Conservation (phyloP, 2,329 filamentous ascomycete species). For the Apiospora aurea region DNA sequence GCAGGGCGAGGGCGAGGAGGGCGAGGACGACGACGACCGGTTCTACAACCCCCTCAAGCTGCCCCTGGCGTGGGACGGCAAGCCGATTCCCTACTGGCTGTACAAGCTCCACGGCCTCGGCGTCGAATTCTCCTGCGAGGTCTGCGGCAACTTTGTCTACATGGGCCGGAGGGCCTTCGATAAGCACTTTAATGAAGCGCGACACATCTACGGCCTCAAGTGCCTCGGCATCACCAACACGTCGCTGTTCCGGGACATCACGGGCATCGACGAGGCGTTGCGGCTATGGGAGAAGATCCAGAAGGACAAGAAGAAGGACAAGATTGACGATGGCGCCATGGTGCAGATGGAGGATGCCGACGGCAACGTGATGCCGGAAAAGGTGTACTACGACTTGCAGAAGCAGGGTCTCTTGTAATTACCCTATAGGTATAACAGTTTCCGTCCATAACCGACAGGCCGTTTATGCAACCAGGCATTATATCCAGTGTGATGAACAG, state of each 20-base stretch:
- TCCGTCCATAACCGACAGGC: too few relatives aligned
- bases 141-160: slow-evolving; percentile 99
- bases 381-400: slow-evolving; percentile 94
- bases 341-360: slow-evolving; percentile 99
- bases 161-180: slow-evolving; percentile 96
- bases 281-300: slow-evolving; percentile 94
- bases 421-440: too few relatives aligned
- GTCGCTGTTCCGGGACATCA: slow-evolving; percentile 92
- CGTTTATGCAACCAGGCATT: too few relatives aligned
- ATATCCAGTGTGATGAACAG: too few relatives aligned
- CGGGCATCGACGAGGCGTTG: slow-evolving; percentile 86
- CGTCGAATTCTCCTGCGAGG: slow-evolving; percentile 93
- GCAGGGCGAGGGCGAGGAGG: slow-evolving; percentile 71
- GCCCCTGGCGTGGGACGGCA: slow-evolving; percentile 96
- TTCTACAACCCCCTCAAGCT: slow-evolving; percentile 98
- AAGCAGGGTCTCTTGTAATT: slow-evolving; percentile 83
- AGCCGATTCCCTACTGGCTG: slow-evolving; percentile 98
- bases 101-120: slow-evolving; percentile 96
- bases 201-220: slow-evolving; percentile 92
- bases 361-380: slow-evolving; percentile 98
- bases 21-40: slow-evolving; percentile 81
- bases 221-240: slow-evolving; percentile 94
- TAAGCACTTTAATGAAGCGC: slow-evolving; percentile 95
- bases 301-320: slow-evolving; percentile 79
- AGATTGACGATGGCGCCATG: slow-evolving; percentile 79